phyloP scores from a whole-genome alignment of 2,329 filamentous ascomycete genomes.

The Colletotrichum australisinense region DNA sequence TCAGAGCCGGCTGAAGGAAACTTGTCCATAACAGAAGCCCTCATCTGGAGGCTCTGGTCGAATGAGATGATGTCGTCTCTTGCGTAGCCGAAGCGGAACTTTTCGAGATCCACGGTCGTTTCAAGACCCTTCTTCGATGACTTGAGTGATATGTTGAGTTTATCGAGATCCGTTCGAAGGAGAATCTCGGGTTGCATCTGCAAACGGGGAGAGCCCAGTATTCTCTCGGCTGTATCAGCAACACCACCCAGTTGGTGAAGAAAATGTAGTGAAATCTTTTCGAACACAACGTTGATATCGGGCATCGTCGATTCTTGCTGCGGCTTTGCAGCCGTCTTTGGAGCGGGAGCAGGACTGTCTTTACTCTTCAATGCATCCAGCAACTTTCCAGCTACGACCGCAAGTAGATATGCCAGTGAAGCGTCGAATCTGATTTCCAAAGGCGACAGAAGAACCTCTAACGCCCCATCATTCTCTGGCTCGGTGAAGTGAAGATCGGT shows the following conservation, averaged over 20 bases:
- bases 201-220: constrained; percentile 53
- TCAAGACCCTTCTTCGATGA: constrained; percentile 43
- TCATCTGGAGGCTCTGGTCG: constrained; percentile 67
- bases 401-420: constrained; percentile 66
- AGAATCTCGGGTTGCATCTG: constrained; percentile 62
- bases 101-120: constrained; percentile 61
- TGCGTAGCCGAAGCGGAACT: constrained; percentile 72
- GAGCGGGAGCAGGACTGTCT: constrained; percentile 26
- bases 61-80: constrained; percentile 74
- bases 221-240: constrained; percentile 60
- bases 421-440: constrained; percentile 66
- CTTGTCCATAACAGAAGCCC: constrained; percentile 68
- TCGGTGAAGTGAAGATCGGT: constrained; percentile 23
- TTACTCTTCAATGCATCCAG: constrained; percentile 55
- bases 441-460: constrained; percentile 65
- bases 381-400: constrained; percentile 62
- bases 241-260: constrained; percentile 65
- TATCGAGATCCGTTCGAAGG: constrained; percentile 60
- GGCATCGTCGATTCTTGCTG: constrained; percentile 40
- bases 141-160: constrained; percentile 50
- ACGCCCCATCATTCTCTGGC: constrained; percentile 42
- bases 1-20: constrained; percentile 69
- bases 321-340: constrained; percentile 32
- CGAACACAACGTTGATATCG: constrained; percentile 56
- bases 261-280: constrained; percentile 66